A percentile compares a stretch with the other conserved stretches of the same genome.
These are phyloP conservation scores for Persicaria tinctoria DNA, from an alignment of 148 eudicot species.

Conservation along the genomic window DNA sequence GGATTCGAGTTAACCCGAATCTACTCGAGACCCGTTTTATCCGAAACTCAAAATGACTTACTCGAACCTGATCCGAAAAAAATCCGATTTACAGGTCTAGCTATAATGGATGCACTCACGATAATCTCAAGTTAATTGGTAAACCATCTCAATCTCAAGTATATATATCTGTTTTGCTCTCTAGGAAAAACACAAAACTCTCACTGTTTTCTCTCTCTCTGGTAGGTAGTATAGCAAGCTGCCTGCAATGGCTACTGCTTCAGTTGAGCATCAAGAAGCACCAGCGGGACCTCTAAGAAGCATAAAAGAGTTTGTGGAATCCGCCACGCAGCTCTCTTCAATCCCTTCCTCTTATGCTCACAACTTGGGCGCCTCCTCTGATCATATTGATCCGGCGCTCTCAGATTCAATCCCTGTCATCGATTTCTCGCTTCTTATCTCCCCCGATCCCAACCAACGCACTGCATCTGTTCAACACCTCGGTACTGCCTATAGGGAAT, in stretches of 20 bases:
- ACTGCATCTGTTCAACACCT: slow-evolving; percentile 32
- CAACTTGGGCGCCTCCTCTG: slow-evolving; percentile 10
- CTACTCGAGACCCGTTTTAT: too few relatives aligned
- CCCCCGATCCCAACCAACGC: slow-evolving; percentile 23
- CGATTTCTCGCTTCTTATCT: slow-evolving; percentile 36
- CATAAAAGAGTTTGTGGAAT: slow-evolving; percentile 28
- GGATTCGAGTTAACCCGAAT: too few relatives aligned
- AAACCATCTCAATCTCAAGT: too few relatives aligned
- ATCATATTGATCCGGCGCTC: slow-evolving; percentile 6
- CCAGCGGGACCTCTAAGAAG: slow-evolving; percentile 8
- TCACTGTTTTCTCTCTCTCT: not conserved
- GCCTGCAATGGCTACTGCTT: not conserved
- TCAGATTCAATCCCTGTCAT: slow-evolving; percentile 29
- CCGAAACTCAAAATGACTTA: too few relatives aligned
- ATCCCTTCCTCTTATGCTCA: slow-evolving; percentile 29
- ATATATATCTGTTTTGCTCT: too few relatives aligned
- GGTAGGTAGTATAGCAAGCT: not conserved
- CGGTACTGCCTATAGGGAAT: slow-evolving; percentile 36
- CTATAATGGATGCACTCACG: too few relatives aligned
- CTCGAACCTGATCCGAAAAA: too few relatives aligned
- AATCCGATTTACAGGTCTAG: too few relatives aligned
- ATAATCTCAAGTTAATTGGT: too few relatives aligned
- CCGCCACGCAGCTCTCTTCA: slow-evolving; percentile 16
- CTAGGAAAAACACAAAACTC: too few relatives aligned
- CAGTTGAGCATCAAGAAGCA: not conserved